A percentile compares a stretch with the other conserved stretches of the same genome.
phyloP scores from a whole-genome alignment of 805 yeast genomes.

The Hyphopichia homilentoma region DNA sequence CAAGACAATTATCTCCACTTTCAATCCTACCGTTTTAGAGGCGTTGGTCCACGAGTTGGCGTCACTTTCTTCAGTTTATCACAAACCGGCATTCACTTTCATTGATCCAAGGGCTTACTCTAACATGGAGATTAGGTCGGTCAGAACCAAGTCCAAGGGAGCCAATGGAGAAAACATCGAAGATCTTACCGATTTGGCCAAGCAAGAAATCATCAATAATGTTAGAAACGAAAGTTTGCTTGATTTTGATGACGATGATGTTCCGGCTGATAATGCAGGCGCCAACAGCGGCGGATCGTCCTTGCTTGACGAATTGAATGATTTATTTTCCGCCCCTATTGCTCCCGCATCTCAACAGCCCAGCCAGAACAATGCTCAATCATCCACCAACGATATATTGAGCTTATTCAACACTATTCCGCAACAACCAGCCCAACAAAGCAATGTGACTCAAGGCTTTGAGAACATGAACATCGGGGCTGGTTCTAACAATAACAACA shows the following conservation, averaged over 20 bases:
- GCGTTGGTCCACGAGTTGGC: conserved; percentile 73
- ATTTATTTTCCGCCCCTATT: conserved; percentile 52
- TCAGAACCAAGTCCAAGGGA: conserved; percentile 1
- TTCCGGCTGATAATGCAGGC: conserved; percentile 10
- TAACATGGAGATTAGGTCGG: conserved; percentile 13
- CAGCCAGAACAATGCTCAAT: conserved; percentile 8
- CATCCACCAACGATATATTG: conserved; percentile 41
- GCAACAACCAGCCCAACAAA: conserved; percentile 5
- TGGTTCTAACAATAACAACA: conserved; percentile 2
- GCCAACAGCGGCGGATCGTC: conserved; percentile 19
- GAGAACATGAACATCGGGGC: conserved; percentile 8
- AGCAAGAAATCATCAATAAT: conserved; percentile 63
- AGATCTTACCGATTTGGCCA: conserved; percentile 75
- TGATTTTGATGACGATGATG: conserved; percentile 73
- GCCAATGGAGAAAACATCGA: conserved; percentile 45
- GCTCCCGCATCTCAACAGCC: conserved; percentile 14
- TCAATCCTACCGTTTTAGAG: conserved; percentile 65
- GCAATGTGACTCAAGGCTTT: conserved; percentile 7
- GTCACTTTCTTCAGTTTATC: conserved; percentile 84
- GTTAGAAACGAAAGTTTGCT: conserved; percentile 75
- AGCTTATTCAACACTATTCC: conserved; percentile 35
- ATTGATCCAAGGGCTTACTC: conserved; percentile 40
- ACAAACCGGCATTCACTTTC: conserved; percentile 71
- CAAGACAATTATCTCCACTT: conserved; percentile 64
- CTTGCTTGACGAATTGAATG: conserved; percentile 71